Evolutionary conservation across 352 stramenopile genomes (phyloP).

Genomic region (Aphanomyces stellatus): DNA sequence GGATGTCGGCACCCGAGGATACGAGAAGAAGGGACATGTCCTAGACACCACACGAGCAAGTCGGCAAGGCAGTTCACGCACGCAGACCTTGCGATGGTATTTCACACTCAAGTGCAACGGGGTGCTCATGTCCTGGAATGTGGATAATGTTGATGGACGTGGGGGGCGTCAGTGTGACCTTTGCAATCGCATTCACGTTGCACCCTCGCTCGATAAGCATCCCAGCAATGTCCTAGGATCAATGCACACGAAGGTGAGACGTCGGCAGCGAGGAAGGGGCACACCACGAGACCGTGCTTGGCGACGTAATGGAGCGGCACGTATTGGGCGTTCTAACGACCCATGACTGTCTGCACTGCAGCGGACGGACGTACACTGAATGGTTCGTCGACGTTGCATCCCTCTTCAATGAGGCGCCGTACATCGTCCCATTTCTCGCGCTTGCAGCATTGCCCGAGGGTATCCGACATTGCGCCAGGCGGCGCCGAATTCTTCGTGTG

Average conservation of each 20-base stretch:
- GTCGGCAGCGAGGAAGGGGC: neutral
- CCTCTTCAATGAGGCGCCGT: neutral
- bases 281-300: slow-evolving; percentile 13
- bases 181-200: slow-evolving; percentile 4
- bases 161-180: neutral
- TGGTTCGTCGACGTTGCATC: neutral
- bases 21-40: neutral
- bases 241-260: neutral
- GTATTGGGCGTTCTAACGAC: slow-evolving; percentile 1
- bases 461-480: neutral
- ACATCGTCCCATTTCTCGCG: slow-evolving; percentile 10
- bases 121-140: neutral
- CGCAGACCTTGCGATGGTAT: neutral
- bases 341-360: neutral
- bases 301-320: slow-evolving; percentile 8
- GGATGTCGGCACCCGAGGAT: neutral
- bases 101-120: slow-evolving; percentile 4
- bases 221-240: slow-evolving; percentile 4
- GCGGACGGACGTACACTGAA: neutral
- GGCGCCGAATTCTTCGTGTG: neutral
- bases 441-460: neutral
- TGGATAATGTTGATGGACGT: neutral
- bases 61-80: neutral
- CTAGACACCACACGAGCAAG: neutral
- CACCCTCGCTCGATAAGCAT: neutral